Conservation (phyloP, 2,329 filamentous ascomycete species). For the Venturia asperata region DNA sequence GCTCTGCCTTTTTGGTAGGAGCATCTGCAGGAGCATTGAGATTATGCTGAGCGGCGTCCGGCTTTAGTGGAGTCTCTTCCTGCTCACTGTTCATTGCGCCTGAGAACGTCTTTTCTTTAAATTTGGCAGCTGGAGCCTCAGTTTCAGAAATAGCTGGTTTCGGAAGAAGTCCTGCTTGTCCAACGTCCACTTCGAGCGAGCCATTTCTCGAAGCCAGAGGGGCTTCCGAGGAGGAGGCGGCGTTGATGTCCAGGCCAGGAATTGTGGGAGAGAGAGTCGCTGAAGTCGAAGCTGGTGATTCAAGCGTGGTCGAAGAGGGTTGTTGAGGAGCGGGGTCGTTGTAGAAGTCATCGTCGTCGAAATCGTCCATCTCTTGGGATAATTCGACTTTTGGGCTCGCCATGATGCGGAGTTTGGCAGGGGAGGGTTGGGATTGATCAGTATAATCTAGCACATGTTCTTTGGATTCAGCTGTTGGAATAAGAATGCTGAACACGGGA, state of each 20-base stretch:
- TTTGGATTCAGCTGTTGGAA: background rate
- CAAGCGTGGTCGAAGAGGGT: background rate
- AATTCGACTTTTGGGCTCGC: background rate
- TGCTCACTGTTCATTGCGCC: background rate
- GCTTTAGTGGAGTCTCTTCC: slow-evolving; percentile 20
- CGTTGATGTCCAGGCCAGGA: background rate
- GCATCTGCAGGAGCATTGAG: background rate
- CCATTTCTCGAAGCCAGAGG: background rate
- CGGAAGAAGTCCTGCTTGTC: background rate
- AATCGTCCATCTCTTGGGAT: background rate
- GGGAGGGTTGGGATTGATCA: background rate
- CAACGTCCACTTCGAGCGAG: background rate
- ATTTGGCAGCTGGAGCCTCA: background rate
- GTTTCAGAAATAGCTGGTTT: background rate
- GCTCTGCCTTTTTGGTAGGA: background rate
- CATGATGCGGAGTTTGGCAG: background rate
- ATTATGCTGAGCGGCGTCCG: background rate
- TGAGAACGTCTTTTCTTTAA: background rate
- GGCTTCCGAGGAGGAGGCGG: background rate
- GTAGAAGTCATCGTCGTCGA: slow-evolving; percentile 12
- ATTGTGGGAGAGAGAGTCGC: background rate
- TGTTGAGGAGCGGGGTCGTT: background rate
- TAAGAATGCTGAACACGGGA: background rate
- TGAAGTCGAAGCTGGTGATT: background rate
- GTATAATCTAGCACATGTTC: slow-evolving; percentile 1